These are phyloP conservation scores for Volvariella volvacea DNA, from an alignment of 1,284 basidiomycete species.

Conservation along the genomic window DNA sequence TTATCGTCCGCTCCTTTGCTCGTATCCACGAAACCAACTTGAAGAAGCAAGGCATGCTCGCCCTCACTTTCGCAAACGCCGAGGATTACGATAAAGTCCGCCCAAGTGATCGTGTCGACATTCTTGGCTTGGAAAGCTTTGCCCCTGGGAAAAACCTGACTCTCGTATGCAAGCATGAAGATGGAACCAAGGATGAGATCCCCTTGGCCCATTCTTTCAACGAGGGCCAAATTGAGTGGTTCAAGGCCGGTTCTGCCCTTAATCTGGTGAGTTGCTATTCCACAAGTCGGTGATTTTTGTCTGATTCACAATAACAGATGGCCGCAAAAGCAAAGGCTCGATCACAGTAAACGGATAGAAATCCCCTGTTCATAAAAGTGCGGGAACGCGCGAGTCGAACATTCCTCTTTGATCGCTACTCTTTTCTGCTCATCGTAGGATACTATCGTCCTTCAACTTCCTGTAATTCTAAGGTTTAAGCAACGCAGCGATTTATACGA, in stretches of 20 bases:
- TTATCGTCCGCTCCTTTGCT: constrained; percentile 93
- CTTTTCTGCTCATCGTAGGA: no score
- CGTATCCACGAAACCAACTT: constrained; percentile 98
- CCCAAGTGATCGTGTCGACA: constrained; percentile 79
- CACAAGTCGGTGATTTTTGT: neutral
- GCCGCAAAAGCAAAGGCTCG: constrained; percentile 49
- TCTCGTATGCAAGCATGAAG: constrained; percentile 73
- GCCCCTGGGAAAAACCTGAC: constrained; percentile 86
- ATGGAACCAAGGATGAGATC: constrained; percentile 72
- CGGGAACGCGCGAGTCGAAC: no score
- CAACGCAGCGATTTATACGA: no score
- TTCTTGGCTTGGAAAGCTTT: constrained; percentile 79
- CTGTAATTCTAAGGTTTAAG: no score
- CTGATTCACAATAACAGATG: constrained; percentile 18
- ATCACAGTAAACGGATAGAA: constrained; percentile 1
- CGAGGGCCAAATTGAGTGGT: constrained; percentile 90
- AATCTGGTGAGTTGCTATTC: constrained; percentile 54
- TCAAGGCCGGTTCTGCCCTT: constrained; percentile 87
- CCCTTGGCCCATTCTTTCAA: constrained; percentile 78
- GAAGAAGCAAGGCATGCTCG: constrained; percentile 97
- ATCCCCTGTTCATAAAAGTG: no score
- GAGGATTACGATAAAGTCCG: constrained; percentile 89
- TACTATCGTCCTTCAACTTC: no score
- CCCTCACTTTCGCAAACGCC: constrained; percentile 81
- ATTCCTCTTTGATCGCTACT: no score